A percentile compares a stretch with the other conserved stretches of the same genome.
phyloP scores from a whole-genome alignment of 2,329 filamentous ascomycete species.

The Talaromyces amestolkiae region DNA sequence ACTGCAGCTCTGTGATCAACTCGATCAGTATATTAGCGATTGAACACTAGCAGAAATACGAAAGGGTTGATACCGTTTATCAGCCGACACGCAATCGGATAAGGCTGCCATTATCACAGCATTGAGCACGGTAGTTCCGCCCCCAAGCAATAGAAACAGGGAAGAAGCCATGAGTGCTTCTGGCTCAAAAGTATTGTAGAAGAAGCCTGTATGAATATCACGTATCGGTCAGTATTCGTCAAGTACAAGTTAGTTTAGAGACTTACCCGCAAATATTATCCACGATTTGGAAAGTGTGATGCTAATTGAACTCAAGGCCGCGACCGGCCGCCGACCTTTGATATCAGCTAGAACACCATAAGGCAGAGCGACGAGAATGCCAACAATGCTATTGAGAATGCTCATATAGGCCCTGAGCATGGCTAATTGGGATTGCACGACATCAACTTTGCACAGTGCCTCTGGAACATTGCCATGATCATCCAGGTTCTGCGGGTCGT shows the following conservation, averaged over 20 bases:
- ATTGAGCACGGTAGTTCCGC: not conserved
- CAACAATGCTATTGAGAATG: conserved; percentile 1
- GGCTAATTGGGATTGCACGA: not conserved
- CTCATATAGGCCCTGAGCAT: not conserved
- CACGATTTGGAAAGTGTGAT: not conserved
- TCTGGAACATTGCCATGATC: conserved; percentile 1
- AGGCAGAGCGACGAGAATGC: conserved; percentile 4
- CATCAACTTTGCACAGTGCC: conserved; percentile 4
- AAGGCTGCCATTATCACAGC: conserved; percentile 2
- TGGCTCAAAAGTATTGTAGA: conserved; percentile 9
- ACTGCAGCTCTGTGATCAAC: not conserved
- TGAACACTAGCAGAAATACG: not conserved
- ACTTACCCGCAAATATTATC: not conserved
- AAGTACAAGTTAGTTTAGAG: not conserved
- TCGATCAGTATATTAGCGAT: not conserved
- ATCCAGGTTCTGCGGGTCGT: not conserved
- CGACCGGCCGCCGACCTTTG: not conserved
- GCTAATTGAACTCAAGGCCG: not conserved
- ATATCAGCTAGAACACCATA: not conserved
- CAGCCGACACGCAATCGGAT: not conserved
- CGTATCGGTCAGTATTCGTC: not conserved
- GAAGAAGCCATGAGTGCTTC: not conserved
- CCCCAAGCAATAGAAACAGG: not conserved
- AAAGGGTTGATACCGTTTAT: not conserved
- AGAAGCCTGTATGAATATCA: conserved; percentile 6